phyloP scores from a whole-genome alignment of 2,329 filamentous ascomycete species.

The Pseudogymnoascus sp. region DNA sequence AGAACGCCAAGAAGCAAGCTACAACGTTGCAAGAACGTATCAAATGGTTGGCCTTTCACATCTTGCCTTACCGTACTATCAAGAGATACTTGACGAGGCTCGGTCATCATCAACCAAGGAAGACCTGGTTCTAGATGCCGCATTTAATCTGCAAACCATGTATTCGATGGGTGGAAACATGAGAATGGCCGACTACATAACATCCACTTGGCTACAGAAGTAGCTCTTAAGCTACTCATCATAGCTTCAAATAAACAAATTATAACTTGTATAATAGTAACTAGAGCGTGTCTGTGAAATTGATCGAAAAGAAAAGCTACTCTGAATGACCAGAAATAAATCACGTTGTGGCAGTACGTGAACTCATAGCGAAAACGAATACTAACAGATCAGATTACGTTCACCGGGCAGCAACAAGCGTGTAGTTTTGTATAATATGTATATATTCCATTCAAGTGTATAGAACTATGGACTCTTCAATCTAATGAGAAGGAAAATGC shows the following conservation, averaged over 20 bases:
- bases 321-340: neutral
- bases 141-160: conserved; percentile 64
- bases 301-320: neutral
- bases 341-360: neutral
- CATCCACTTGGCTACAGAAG: conserved; percentile 45
- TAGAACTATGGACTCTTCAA: neutral
- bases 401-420: neutral
- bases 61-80: conserved; percentile 66
- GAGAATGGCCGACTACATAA: conserved; percentile 50
- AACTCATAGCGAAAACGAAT: neutral
- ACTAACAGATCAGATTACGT: neutral
- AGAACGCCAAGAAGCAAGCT: conserved; percentile 67
- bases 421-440: neutral
- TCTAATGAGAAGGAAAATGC: neutral
- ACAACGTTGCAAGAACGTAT: conserved; percentile 70
- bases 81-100: conserved; percentile 36
- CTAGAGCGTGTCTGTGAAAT: neutral
- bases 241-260: neutral
- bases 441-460: neutral
- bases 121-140: conserved; percentile 61
- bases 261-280: neutral
- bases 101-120: conserved; percentile 30
- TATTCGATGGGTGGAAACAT: conserved; percentile 57
- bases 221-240: conserved; percentile 29
- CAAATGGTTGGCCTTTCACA: conserved; percentile 66